Conservation (phyloP, 2,329 filamentous ascomycete genomes). For the Balansia obtecta region DNA sequence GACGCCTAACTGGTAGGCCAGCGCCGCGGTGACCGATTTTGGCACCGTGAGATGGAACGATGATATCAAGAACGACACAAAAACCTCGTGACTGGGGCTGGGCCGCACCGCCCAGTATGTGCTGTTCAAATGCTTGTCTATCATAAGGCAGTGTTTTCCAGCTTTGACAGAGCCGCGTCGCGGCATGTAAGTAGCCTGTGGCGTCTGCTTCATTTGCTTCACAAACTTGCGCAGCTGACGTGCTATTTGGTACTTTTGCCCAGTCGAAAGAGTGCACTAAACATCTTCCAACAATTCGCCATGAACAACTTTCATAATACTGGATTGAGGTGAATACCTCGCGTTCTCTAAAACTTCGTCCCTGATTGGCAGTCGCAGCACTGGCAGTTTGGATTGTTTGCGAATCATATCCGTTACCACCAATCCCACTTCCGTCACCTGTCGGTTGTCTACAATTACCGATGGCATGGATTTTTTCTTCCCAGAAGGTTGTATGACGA, state of each 20-base stretch:
- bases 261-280: slow-evolving; percentile 13
- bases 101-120: slow-evolving; percentile 18
- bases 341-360: background rate
- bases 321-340: background rate
- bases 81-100: slow-evolving; percentile 8
- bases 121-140: slow-evolving; percentile 16
- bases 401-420: slow-evolving; percentile 7
- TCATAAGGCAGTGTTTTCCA: slow-evolving; percentile 12
- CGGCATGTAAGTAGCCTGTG: background rate
- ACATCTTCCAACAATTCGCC: slow-evolving; percentile 18
- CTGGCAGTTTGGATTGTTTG: slow-evolving; percentile 5
- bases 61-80: slow-evolving; percentile 16
- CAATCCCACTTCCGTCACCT: slow-evolving; percentile 8
- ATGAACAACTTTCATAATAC: slow-evolving; percentile 5
- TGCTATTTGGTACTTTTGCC: slow-evolving; percentile 13
- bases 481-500: slow-evolving; percentile 6
- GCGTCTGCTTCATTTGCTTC: slow-evolving; percentile 10
- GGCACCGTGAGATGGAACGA: slow-evolving; percentile 16
- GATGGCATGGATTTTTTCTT: background rate
- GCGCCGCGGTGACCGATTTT: slow-evolving; percentile 9
- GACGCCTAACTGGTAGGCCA: slow-evolving; percentile 10
- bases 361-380: slow-evolving; percentile 8
- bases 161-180: slow-evolving; percentile 11
- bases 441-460: background rate
- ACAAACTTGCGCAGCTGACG: slow-evolving; percentile 17